A percentile compares a stretch with the other conserved stretches of the same genome.
These are phyloP conservation scores for Dothistroma septosporum DNA, from an alignment of 2,329 filamentous ascomycete species.

Conservation along the genomic window DNA sequence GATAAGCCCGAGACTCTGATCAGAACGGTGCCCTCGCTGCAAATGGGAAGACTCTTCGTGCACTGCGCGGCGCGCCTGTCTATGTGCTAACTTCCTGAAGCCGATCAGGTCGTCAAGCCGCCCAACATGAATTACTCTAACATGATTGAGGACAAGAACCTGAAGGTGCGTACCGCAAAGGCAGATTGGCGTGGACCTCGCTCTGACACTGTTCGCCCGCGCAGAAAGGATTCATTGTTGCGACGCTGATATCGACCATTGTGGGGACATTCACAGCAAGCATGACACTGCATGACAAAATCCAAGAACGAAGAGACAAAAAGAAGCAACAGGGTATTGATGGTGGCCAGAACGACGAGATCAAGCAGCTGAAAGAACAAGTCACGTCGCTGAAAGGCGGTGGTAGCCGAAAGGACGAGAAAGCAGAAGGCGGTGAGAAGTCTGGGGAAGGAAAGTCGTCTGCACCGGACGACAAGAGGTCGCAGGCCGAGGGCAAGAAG, in stretches of 20 bases:
- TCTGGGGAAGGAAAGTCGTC: slow-evolving; percentile 2
- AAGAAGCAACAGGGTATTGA: slow-evolving; percentile 33
- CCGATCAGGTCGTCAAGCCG: slow-evolving; percentile 10
- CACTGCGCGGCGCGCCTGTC: neutral
- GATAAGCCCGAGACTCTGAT: neutral
- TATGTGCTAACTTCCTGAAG: slow-evolving; percentile 4
- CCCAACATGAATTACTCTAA: slow-evolving; percentile 43
- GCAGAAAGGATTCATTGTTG: slow-evolving; percentile 44
- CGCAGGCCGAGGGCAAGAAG: slow-evolving; percentile 12
- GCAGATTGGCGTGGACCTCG: neutral
- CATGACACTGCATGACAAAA: slow-evolving; percentile 42
- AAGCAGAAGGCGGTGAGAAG: slow-evolving; percentile 9
- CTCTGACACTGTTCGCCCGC: neutral
- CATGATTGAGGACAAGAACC: slow-evolving; percentile 45
- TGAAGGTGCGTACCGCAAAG: slow-evolving; percentile 31
- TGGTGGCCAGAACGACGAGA: slow-evolving; percentile 21
- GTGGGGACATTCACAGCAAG: slow-evolving; percentile 44
- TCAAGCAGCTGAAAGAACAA: slow-evolving; percentile 24
- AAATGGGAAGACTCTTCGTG: slow-evolving; percentile 5
- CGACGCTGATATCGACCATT: slow-evolving; percentile 43
- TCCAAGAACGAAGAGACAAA: slow-evolving; percentile 33
- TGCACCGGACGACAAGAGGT: slow-evolving; percentile 5
- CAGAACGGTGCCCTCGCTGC: neutral
- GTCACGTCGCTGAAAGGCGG: slow-evolving; percentile 27
- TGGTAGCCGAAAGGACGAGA: slow-evolving; percentile 27